Percentiles rank a stretch among this genome's conserved stretches.
Evolutionary conservation across 352 stramenopile species (phyloP).

Genomic region (Elongisporangium undulatum): DNA sequence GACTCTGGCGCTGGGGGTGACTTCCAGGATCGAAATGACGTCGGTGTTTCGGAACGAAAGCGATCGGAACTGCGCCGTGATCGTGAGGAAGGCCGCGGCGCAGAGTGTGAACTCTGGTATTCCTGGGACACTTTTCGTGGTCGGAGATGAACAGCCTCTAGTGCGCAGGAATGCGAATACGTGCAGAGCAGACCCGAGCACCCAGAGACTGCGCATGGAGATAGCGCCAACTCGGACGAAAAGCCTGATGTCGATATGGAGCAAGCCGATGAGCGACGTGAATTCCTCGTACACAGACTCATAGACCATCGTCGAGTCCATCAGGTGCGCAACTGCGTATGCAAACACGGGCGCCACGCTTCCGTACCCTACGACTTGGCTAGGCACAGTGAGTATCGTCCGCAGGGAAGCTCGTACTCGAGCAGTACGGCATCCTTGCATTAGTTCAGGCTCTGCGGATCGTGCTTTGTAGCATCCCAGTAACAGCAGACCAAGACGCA

Average conservation of each 20-base stretch:
- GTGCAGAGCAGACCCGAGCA: not conserved
- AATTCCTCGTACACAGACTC: no score
- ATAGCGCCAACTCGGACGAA: not conserved
- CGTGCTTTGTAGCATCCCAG: not conserved
- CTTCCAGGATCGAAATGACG: no score
- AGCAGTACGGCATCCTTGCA: not conserved
- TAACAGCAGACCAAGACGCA: not conserved
- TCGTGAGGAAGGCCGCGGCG: no score
- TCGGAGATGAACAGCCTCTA: no score
- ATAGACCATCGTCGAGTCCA: not conserved
- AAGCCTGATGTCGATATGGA: not conserved
- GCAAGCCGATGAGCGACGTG: no score
- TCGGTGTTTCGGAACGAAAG: no score
- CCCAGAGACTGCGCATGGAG: not conserved
- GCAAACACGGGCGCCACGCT: not conserved
- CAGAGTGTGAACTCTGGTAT: no score
- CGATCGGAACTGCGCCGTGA: no score
- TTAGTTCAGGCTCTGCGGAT: not conserved
- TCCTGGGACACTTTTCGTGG: no score
- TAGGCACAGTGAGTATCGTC: not conserved
- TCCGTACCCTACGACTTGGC: not conserved
- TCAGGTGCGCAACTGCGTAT: not conserved
- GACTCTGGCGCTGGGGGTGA: no score
- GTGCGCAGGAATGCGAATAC: no score
- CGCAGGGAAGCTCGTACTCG: not conserved